Evolutionary conservation across 2,329 filamentous ascomycete genomes (phyloP).

Genomic region (Xylaria sp.): DNA sequence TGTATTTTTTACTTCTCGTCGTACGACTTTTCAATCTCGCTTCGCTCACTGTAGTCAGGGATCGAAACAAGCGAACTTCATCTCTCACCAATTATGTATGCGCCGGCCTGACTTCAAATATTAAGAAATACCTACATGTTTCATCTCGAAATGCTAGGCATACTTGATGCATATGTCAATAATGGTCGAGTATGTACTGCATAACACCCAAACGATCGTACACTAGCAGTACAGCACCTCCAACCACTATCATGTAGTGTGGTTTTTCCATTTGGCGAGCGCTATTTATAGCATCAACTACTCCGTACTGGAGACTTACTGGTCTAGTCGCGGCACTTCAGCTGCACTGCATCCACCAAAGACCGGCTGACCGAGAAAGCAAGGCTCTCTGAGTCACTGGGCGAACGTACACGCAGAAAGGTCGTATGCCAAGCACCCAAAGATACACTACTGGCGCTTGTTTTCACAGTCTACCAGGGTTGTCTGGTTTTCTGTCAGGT

Average conservation of each 20-base stretch:
- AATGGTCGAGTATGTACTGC: background rate
- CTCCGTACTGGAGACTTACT: slow-evolving; percentile 3
- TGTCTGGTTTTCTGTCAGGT: background rate
- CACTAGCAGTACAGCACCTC: background rate
- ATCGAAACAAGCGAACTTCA: background rate
- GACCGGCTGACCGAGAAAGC: slow-evolving; percentile 1
- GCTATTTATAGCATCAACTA: slow-evolving; percentile 22
- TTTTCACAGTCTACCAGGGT: slow-evolving; percentile 2
- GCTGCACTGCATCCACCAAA: slow-evolving; percentile 14
- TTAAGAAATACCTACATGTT: background rate
- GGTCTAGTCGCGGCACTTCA: slow-evolving; percentile 26
- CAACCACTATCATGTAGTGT: background rate
- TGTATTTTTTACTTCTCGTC: background rate
- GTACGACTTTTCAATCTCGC: no score
- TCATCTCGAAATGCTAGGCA: background rate
- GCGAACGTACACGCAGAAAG: background rate
- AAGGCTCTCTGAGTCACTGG: background rate
- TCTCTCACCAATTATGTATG: background rate
- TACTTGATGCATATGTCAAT: background rate
- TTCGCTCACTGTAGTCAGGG: no score
- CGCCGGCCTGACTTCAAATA: background rate
- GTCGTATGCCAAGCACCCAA: slow-evolving; percentile 28
- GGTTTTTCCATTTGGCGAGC: background rate
- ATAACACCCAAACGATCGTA: background rate
- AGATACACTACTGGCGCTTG: background rate